A percentile compares a stretch with the other conserved stretches of the same genome.
Evolutionary conservation across 441 rosid genomes (phyloP).

Genomic region (Adansonia grandidieri): DNA sequence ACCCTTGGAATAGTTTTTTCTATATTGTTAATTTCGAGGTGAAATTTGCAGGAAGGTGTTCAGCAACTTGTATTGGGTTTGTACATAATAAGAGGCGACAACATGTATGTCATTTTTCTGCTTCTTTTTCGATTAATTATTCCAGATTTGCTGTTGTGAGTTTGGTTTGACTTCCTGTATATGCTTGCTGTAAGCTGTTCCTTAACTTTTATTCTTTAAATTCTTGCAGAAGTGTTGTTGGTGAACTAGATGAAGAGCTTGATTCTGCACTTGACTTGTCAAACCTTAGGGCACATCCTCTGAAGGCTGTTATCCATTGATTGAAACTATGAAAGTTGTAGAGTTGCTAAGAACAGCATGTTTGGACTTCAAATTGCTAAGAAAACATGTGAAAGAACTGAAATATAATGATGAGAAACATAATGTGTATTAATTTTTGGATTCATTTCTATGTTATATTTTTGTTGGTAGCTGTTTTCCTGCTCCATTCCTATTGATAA

Average conservation of each 20-base stretch:
- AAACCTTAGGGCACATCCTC: constrained; percentile 87
- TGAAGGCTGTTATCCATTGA: constrained; percentile 86
- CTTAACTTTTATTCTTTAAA: neutral
- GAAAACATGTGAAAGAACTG: neutral
- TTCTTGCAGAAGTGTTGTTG: constrained; percentile 75
- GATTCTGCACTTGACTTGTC: constrained; percentile 75
- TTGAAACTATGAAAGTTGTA: constrained; percentile 8
- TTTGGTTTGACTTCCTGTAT: neutral
- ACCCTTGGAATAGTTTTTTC: neutral
- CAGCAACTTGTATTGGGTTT: constrained; percentile 90
- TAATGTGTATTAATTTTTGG: neutral
- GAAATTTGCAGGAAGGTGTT: constrained; percentile 79
- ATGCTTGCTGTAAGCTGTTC: neutral
- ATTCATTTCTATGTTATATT: constrained; percentile 3
- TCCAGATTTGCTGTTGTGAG: neutral
- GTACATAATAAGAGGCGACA: constrained; percentile 94
- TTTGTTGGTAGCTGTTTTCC: neutral
- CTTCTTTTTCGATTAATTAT: neutral
- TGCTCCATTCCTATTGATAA: neutral
- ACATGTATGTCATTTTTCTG: constrained; percentile 57
- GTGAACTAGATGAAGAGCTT: constrained; percentile 87
- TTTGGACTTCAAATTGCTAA: neutral
- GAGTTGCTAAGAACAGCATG: neutral
- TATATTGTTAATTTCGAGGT: constrained; percentile 12
- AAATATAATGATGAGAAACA: neutral